Evolutionary conservation across 169 alveolate species (phyloP), one percentile per base, ranked within the genome.

Genomic region (Ophryocystis elektroscirrha): DNA sequence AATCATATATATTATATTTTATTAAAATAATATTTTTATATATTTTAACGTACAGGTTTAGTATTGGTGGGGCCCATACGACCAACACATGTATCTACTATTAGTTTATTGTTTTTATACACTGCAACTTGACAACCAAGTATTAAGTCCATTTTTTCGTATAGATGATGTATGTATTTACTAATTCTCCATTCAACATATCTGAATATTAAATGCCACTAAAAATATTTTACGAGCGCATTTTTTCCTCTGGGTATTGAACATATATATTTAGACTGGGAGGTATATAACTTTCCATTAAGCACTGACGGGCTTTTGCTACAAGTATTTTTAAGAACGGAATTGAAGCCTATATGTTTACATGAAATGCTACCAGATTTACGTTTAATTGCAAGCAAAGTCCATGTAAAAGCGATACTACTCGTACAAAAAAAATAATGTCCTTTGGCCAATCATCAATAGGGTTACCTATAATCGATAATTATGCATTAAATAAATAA

Each of bases 361-460:
- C n/a, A n/a, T n/a, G n/a, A n/a, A n/a, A n/a, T n/a, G n/a, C n/a
- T n/a, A n/a, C n/a, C n/a, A n/a, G n/a, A n/a, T 54, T 65, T 43
- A 62, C 79, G 42, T 70, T 45, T 52, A 75, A 54, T 52, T 75
- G 80, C 1, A 61, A 55, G 35, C 77, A 71, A 54, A 75, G 69
- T 4, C 84, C 82, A 53, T 72, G 78, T 38, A 75, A 62, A 30
- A 75, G 61, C 2, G 84, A 69, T 26, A 76, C 75, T 25, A 75
- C 76, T 46, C 84, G 65, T 24, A 75, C 65, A 55, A 71, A 75
- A 48, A 73, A 68, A 22, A 75, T 63, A 36, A 75, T 57, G 56
- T 75, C 84, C 26, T 56, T 64, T 9, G 84, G 84, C 69, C 79
- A 74, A 54, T 71, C 79, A 32, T 71, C 74, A 18, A 72, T 51